Evolutionary conservation across 2,329 filamentous ascomycete genomes (phyloP), one percentile per base, ranked within the genome.

Genomic region (Ambrosiella beaveri): DNA sequence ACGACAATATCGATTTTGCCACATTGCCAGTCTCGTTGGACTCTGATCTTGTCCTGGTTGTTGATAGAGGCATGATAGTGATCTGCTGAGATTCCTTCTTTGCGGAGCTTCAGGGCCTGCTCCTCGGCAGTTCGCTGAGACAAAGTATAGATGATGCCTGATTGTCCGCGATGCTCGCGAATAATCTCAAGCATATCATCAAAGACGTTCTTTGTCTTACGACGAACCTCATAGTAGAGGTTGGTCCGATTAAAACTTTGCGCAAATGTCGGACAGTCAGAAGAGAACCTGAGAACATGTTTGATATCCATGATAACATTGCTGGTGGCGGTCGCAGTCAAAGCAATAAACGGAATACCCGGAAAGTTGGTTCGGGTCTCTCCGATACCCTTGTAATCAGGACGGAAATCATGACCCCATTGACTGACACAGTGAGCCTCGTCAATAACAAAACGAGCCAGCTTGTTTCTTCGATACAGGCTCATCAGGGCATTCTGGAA

Each of bases 351-450:
- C 0, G 93, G 93, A 2, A 97, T 86, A 1, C 80, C 79, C 0
- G 84, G 82, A 64, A 91, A 91, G 56, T 78, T 80, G 45, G 73
- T 69, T 54, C 91, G 80, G 49, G 96, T 74, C 60, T 82, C 77
- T 36, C 90, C 88, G 3, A 98, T 74, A 37, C 80, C 79, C 69
- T 95, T 95, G 73, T 98, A 98, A 67, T 97, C 91, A 0, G 90
- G 91, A 51, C 94, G 82, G 67, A 98, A 98, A 68, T 98, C 93
- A 64, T 98, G 93, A 0, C 93, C 93, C 93, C 93, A 98, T 73
- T 98, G 90, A 69, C 93, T 97, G 35, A 98, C 91, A 69, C 93
- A 98, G 68, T 98, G 93, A n/a, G 93, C 93, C 71, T 98, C 94
- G 64, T 98, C 93, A 62, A 98, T 95, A 57, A 98, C 93, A 54